Conservation (phyloP, 768 basidiomycete genomes). For the Trametes maxima region DNA sequence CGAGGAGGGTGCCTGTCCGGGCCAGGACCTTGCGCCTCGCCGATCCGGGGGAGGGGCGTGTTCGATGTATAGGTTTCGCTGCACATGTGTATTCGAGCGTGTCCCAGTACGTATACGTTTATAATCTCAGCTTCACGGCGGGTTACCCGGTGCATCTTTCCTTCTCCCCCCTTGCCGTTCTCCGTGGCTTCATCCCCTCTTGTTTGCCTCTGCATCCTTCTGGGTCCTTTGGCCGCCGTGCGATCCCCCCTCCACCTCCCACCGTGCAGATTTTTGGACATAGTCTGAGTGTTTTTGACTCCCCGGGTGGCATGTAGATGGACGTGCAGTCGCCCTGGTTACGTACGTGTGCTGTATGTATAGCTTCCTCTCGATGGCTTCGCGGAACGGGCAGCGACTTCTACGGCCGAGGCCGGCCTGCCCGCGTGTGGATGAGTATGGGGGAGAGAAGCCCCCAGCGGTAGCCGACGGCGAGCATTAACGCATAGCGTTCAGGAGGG, state of each 20-base stretch:
- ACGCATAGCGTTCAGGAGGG: too few relatives aligned
- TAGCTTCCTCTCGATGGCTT: constrained; percentile 5
- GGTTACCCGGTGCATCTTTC: background rate
- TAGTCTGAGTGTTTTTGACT: background rate
- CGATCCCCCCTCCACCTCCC: background rate
- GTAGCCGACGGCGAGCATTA: too few relatives aligned
- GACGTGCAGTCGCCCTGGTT: constrained; percentile 13
- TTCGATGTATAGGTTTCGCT: background rate
- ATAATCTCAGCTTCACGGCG: constrained; percentile 8
- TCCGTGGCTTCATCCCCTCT: background rate
- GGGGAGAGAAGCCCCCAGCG: too few relatives aligned
- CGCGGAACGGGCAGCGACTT: background rate
- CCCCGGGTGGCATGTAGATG: constrained; percentile 8
- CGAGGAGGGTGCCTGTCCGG: background rate
- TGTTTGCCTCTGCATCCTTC: background rate
- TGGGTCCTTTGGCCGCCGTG: background rate
- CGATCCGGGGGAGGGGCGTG: background rate
- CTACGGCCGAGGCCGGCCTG: background rate
- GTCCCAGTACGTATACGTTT: constrained; percentile 22
- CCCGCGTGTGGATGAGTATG: background rate
- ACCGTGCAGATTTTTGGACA: background rate
- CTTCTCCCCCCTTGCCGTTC: background rate
- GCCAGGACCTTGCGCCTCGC: background rate
- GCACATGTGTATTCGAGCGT: constrained; percentile 15
- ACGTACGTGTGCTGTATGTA: constrained; percentile 14